Evolutionary conservation across 208 protist species (phyloP).

Genomic region (Crithidia expoeki): DNA sequence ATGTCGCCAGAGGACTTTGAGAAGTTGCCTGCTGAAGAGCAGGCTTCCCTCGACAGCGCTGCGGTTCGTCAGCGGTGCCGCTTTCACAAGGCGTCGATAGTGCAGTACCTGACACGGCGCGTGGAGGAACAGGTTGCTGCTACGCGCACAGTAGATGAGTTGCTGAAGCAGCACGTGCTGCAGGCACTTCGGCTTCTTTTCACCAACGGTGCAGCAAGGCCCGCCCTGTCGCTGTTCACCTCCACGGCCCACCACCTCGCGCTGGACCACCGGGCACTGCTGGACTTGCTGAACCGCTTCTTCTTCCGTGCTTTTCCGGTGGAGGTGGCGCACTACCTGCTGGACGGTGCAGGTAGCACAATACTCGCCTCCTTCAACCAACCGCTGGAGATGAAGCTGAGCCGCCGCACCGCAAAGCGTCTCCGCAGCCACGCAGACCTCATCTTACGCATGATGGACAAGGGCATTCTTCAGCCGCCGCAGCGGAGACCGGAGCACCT

Average conservation of each 20-base stretch:
- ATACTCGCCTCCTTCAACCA: background rate
- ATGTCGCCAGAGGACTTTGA: constrained; percentile 9
- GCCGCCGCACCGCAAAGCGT: background rate
- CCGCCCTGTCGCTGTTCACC: constrained; percentile 21
- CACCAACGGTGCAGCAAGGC: background rate
- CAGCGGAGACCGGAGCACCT: background rate
- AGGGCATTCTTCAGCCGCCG: background rate
- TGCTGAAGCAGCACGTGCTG: constrained; percentile 5
- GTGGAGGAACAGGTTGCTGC: background rate
- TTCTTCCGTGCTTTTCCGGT: constrained; percentile 17
- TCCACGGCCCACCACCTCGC: constrained; percentile 9
- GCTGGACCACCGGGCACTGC: background rate
- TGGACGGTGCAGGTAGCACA: constrained; percentile 15
- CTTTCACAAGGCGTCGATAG: constrained; percentile 9
- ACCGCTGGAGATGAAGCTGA: background rate
- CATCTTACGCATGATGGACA: constrained; percentile 18
- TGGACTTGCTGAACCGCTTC: background rate
- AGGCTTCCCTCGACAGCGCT: constrained; percentile 1
- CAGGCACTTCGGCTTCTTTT: constrained; percentile 8
- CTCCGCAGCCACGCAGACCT: constrained; percentile 7
- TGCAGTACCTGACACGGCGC: background rate
- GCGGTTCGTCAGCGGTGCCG: constrained; percentile 13
- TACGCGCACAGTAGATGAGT: background rate
- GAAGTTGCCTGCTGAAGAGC: constrained; percentile 13
- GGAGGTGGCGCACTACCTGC: constrained; percentile 18